Evolutionary conservation across 2,329 filamentous ascomycete genomes (phyloP), one percentile per base, ranked within the genome.

Genomic region (Incumbomyces lentus): DNA sequence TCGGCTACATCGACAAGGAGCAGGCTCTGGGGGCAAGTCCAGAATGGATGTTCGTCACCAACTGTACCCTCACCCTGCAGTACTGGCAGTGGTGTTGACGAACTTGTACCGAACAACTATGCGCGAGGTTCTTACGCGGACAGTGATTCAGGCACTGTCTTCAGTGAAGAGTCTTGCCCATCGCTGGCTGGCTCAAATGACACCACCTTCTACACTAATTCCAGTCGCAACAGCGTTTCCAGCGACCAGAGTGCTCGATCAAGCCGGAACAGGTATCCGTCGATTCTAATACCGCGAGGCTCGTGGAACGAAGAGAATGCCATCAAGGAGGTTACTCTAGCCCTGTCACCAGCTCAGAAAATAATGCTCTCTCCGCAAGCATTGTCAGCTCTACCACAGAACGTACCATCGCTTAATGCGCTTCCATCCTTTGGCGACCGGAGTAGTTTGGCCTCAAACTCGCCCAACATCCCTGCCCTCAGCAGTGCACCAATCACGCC

Each of bases 101-200:
- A 83, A 75, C 68, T 66, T 72, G 56, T 69, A 75, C 62, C 82
- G 82, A 54, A 77, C 79, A 56, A 74, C 82, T 86, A 53, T 90
- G 90, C 58, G 86, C 94, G 64, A 86, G 93, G 58, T 69, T 95
- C 40, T 6, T 95, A 95, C 64, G 85, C 92, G 64, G 75, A 86
- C 35, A 88, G 86, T 13, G 87, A 93, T 55, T 79, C 87, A 46
- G 87, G 94, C 56, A 73, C 77, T 7, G 71, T 77, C 67, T 59
- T 66, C 62, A 62, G 67, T 57, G 62, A 67, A 56, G 52, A 70
- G 49, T 68, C 64, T 45, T 66, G 64, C 35, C 52, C 54, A n/a
- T 56, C 57, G 58, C 69, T 59, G 59, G 74, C 61, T 60, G 61
- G 72, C 60, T 65, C 76, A 61, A 59, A 73, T 26, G 43, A 40